Base-by-base conservation (phyloP, 345 rosid species). In the Hevea brasiliensis region DNA sequence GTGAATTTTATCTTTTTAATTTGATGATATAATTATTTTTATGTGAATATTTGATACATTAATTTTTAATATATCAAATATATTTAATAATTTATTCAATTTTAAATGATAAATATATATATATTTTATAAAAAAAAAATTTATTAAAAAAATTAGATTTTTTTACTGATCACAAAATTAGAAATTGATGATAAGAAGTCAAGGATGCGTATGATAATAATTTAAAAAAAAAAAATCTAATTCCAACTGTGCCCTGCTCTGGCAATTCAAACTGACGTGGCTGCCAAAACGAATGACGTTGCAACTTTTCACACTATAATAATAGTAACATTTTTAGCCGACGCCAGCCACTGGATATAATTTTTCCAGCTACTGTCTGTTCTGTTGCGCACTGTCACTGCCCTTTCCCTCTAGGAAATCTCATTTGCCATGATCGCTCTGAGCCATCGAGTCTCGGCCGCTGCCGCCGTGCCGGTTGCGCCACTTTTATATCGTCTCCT, bases 401-500 rank as follows among this genome's bases (percentile, higher is more conserved):
- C 37, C 4, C 64, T 20, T 20, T 42, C 67, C 18, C 15, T 63
- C 20, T 0, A 12, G 15, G 15, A 48, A 5, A 51, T 6, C n/a
- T 51, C 24, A 62, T 8, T 47, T 13, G 15, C 56, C 45, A 76
- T 70, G 83, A 73, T 61, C 65, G 41, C 77, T 3, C 72, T 70
- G 42, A n/a, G 67, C 48, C 65, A 61, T 56, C 72, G 23, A 37
- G 7, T 58, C 32, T 5, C 65, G 53, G 26, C 18, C 20, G 72
- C 21, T n/a, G 68, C 58, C 1, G 72, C 8, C 4, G 4, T 7
- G 37, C 23, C 35, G 66, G 64, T 68, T 9, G 58, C 61, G 55
- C 73, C 71, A 50, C 57, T 57, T 8, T 7, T 61, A 2, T 18
- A 50, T 26, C 75, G 72, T 17, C 21, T 69, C n/a, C 62, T 74